A percentile compares a stretch with the other conserved stretches of the same genome.
These are phyloP conservation scores for Torulaspora gathmanii DNA, from an alignment of 805 yeast genomes.

Conservation along the genomic window DNA sequence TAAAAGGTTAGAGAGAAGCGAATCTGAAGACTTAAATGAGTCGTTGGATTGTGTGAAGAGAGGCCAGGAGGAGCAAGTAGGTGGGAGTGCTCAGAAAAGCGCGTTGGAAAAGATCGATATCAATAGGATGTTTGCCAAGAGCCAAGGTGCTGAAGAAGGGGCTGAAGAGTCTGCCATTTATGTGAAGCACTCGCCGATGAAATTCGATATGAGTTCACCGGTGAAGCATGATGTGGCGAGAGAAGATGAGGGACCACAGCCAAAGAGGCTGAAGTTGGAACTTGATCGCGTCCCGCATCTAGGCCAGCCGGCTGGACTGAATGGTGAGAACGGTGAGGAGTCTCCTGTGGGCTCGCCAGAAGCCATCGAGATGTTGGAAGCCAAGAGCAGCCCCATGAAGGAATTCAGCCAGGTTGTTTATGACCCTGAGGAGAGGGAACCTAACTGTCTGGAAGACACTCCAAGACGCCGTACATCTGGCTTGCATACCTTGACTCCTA, in stretches of 20 bases:
- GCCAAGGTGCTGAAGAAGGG: not conserved
- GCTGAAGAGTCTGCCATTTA: not conserved
- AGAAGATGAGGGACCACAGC: constrained; percentile 10
- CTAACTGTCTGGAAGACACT: not conserved
- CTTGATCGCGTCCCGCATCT: constrained; percentile 19
- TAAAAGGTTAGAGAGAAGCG: constrained; percentile 5
- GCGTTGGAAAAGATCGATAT: constrained; percentile 23
- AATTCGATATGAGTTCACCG: constrained; percentile 23
- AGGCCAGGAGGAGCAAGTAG: constrained; percentile 2
- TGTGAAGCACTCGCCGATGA: constrained; percentile 24
- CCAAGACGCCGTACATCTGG: constrained; percentile 8
- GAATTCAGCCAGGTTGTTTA: constrained; percentile 4
- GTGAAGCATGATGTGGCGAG: constrained; percentile 8
- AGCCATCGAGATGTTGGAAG: constrained; percentile 27
- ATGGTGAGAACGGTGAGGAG: constrained; percentile 2
- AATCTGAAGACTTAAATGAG: not conserved
- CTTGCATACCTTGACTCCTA: constrained; percentile 24
- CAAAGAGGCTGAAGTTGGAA: constrained; percentile 21
- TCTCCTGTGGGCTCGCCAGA: constrained; percentile 22
- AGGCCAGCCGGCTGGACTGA: constrained; percentile 8
- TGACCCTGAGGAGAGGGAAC: not conserved
- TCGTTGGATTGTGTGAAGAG: constrained; percentile 10
- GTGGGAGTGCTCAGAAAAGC: constrained; percentile 1
- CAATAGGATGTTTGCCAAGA: constrained; percentile 18
- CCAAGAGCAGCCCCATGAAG: constrained; percentile 14